Conservation (phyloP, 352 stramenopile species). For the Pythium aquatile region DNA sequence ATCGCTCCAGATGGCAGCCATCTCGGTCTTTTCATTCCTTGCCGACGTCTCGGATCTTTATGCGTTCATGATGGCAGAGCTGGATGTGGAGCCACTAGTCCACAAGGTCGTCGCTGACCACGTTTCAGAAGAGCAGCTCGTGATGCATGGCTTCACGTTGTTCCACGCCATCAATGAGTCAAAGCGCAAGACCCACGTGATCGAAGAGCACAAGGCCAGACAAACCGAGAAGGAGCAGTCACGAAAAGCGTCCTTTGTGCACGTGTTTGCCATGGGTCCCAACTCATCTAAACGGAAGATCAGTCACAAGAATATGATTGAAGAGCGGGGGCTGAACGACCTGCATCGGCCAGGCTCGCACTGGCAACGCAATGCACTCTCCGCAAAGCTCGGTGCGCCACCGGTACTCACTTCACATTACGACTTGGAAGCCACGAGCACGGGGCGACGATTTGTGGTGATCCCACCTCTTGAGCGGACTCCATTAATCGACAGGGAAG, state of each 20-base stretch:
- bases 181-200: slow-evolving; percentile 35
- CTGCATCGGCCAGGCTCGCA: background rate
- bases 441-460: background rate
- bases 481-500: background rate
- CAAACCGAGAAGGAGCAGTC: slow-evolving; percentile 35
- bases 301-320: background rate
- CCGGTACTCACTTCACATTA: slow-evolving; percentile 38
- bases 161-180: slow-evolving; percentile 44
- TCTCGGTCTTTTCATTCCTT: slow-evolving; percentile 48
- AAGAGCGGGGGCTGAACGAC: background rate
- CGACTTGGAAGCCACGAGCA: slow-evolving; percentile 16
- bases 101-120: slow-evolving; percentile 52
- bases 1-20: slow-evolving; percentile 41
- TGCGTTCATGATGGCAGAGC: slow-evolving; percentile 60
- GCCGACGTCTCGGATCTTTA: slow-evolving; percentile 46
- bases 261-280: slow-evolving; percentile 29
- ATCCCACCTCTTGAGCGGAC: slow-evolving; percentile 8
- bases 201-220: slow-evolving; percentile 33
- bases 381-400: slow-evolving; percentile 13
- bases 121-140: slow-evolving; percentile 40
- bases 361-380: background rate
- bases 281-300: slow-evolving; percentile 5
- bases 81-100: slow-evolving; percentile 38
- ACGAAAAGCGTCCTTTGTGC: slow-evolving; percentile 34
- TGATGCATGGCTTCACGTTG: slow-evolving; percentile 39